Conservation (phyloP, 176 grass and related monocot genomes). For the Triticum urartu region DNA sequence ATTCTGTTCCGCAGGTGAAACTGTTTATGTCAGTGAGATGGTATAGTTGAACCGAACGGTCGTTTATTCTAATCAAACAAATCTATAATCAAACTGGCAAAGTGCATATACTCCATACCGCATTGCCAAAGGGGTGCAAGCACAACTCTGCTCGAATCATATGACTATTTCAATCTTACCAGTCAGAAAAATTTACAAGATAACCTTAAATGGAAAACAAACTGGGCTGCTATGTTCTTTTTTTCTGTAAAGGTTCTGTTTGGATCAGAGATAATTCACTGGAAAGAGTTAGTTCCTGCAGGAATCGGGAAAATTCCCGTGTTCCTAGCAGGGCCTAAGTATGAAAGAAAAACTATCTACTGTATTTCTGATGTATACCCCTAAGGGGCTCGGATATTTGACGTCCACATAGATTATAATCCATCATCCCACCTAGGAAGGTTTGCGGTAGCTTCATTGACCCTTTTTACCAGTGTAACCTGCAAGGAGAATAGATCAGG, state of each 20-base stretch:
- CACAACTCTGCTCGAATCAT: not conserved
- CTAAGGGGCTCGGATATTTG: constrained; percentile 2
- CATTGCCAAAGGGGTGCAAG: not conserved
- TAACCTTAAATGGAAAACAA: not conserved
- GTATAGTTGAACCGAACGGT: too few species aligned
- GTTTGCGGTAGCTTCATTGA: constrained; percentile 85
- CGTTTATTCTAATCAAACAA: not conserved
- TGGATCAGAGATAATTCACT: not conserved
- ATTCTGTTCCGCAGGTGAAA: too few species aligned
- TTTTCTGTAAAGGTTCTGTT: not conserved
- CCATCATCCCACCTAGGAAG: constrained; percentile 81
- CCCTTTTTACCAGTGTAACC: constrained; percentile 80
- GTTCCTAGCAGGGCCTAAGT: constrained; percentile 6
- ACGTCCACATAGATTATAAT: constrained; percentile 34
- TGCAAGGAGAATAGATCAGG: constrained; percentile 24
- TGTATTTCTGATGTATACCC: constrained; percentile 38
- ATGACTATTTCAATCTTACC: not conserved
- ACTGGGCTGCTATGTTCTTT: not conserved
- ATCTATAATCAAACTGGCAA: not conserved
- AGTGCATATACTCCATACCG: not conserved
- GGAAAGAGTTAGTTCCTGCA: not conserved
- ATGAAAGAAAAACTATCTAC: constrained; percentile 33
- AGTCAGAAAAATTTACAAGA: not conserved
- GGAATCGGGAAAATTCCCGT: not conserved
- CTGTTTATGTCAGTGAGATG: too few species aligned